Percentiles rank a stretch among this genome's conserved stretches.
Evolutionary conservation across 306 rosid species (phyloP).

Genomic region (Gastrolobium bilobum): DNA sequence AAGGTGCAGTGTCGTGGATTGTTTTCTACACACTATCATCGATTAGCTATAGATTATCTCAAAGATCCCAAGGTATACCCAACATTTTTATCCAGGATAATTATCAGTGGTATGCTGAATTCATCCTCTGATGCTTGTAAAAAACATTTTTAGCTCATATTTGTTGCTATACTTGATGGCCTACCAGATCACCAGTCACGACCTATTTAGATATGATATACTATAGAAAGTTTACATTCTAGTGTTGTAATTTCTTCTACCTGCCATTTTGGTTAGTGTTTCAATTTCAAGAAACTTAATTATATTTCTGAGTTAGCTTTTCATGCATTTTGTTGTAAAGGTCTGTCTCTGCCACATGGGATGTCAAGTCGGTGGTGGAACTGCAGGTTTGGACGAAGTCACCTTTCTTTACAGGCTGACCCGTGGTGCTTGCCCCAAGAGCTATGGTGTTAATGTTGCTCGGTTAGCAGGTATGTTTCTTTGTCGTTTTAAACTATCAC

Average conservation of each 20-base stretch:
- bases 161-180: neutral
- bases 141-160: conserved; percentile 27
- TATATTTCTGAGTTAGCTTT: conserved; percentile 45
- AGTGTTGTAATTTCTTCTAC: neutral
- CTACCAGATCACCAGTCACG: conserved; percentile 3
- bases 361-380: conserved; percentile 86
- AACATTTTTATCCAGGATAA: conserved; percentile 20
- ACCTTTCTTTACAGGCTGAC: conserved; percentile 91
- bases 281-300: conserved; percentile 9
- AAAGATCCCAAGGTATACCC: conserved; percentile 71
- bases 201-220: conserved; percentile 29
- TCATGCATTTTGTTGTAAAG: conserved; percentile 59
- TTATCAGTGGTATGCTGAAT: conserved; percentile 5
- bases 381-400: conserved; percentile 82
- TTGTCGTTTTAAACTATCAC: conserved; percentile 24
- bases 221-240: conserved; percentile 32
- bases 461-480: conserved; percentile 81
- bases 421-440: conserved; percentile 92
- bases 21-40: conserved; percentile 95
- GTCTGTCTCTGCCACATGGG: conserved; percentile 93
- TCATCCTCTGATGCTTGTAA: conserved; percentile 31
- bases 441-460: conserved; percentile 97
- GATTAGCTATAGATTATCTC: conserved; percentile 73
- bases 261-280: conserved; percentile 44
- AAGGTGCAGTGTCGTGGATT: conserved; percentile 86